phyloP scores from a whole-genome alignment of 768 basidiomycete genomes.

The Dentipellis sp. region DNA sequence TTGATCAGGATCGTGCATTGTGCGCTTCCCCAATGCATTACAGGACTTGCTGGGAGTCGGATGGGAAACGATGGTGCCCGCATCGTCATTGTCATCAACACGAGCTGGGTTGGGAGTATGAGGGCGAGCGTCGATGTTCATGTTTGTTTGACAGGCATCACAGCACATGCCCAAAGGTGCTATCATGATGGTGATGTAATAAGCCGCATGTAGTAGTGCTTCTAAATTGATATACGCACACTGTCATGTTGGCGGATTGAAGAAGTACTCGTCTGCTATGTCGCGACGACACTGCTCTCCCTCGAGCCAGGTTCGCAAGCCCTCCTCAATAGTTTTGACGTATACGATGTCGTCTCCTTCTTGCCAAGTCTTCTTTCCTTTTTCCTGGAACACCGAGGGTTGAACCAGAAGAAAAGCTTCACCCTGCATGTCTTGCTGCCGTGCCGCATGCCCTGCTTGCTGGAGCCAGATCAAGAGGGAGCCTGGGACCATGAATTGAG shows the following conservation, averaged over 20 bases:
- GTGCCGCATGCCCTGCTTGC: slow-evolving; percentile 20
- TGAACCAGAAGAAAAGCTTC: not conserved
- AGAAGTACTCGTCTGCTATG: slow-evolving; percentile 23
- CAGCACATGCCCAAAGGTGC: too few relatives aligned
- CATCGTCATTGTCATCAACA: too few relatives aligned
- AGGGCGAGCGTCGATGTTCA: too few relatives aligned
- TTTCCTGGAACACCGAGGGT: not conserved
- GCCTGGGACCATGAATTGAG: not conserved
- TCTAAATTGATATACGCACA: not conserved
- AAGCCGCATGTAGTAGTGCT: too few relatives aligned
- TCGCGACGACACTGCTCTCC: slow-evolving; percentile 20
- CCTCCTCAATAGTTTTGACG: slow-evolving; percentile 22
- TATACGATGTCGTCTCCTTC: slow-evolving; percentile 16
- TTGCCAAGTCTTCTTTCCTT: not conserved
- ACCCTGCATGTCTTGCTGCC: not conserved
- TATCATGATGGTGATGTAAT: too few relatives aligned
- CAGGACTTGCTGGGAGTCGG: too few relatives aligned
- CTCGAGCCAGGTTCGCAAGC: slow-evolving; percentile 22
- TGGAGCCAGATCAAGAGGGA: not conserved
- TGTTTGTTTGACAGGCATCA: too few relatives aligned
- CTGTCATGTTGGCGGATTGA: slow-evolving; percentile 17
- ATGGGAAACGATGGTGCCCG: too few relatives aligned
- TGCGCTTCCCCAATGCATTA: too few relatives aligned
- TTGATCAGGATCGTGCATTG: too few relatives aligned
- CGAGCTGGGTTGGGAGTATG: too few relatives aligned